Evolutionary conservation across 805 yeast genomes (phyloP).

Genomic region (Pichia eremophila): DNA sequence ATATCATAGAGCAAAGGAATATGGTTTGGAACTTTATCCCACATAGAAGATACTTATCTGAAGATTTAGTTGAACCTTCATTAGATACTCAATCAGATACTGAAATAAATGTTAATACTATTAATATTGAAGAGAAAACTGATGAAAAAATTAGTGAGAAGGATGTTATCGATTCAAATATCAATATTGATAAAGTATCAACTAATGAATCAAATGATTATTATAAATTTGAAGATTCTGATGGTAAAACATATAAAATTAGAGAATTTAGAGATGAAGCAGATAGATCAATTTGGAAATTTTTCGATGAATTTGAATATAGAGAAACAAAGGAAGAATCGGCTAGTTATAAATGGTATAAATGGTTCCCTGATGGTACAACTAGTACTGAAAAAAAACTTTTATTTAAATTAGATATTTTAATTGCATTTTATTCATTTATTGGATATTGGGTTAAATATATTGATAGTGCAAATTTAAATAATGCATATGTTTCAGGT

Average conservation of each 20-base stretch:
- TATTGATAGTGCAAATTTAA: conserved; percentile 50
- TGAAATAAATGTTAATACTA: too few species aligned
- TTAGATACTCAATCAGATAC: too few species aligned
- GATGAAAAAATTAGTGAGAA: background rate
- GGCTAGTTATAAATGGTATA: conserved; percentile 36
- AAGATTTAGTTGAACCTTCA: background rate
- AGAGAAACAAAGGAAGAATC: conserved; percentile 30
- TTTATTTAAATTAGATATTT: conserved; percentile 44
- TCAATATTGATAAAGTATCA: background rate
- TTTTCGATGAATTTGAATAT: conserved; percentile 56
- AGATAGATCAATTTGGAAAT: conserved; percentile 43
- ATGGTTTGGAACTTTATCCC: conserved; percentile 3
- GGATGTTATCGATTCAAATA: background rate
- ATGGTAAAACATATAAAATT: conserved; percentile 6
- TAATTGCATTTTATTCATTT: conserved; percentile 47
- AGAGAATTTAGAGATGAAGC: conserved; percentile 45
- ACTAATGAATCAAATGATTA: background rate
- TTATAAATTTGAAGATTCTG: background rate
- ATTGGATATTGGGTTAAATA: conserved; percentile 62
- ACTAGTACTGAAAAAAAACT: conserved; percentile 39
- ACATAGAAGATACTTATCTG: conserved; percentile 10
- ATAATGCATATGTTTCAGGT: conserved; percentile 60
- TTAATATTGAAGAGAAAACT: too few species aligned
- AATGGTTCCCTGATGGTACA: conserved; percentile 43
- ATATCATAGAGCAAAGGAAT: too few species aligned